phyloP scores from a whole-genome alignment of 2,329 filamentous ascomycete genomes.

The Truncatella angustata region DNA sequence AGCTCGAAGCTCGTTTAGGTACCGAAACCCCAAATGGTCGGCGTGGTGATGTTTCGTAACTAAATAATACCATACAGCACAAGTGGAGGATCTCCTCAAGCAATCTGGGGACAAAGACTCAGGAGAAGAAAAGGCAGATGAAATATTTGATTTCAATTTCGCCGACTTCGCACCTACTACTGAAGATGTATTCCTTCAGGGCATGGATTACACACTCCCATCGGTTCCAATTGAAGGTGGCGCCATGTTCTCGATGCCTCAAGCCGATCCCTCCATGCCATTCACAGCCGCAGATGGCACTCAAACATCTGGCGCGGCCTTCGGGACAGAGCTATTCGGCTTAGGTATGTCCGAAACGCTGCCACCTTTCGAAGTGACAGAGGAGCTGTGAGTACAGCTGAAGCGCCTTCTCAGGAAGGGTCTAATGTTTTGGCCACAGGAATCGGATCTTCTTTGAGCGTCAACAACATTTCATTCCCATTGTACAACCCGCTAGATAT shows the following conservation, averaged over 20 bases:
- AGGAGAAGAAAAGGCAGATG: constrained; percentile 21
- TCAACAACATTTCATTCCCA: constrained; percentile 69
- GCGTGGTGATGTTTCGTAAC: not conserved
- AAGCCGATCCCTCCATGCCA: constrained; percentile 15
- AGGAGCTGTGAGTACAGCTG: constrained; percentile 66
- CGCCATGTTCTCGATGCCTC: constrained; percentile 15
- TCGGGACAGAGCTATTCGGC: constrained; percentile 67
- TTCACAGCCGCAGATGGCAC: constrained; percentile 8
- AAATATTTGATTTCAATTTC: constrained; percentile 20
- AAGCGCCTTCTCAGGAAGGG: not conserved
- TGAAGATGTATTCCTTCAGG: constrained; percentile 25
- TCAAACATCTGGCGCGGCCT: constrained; percentile 28
- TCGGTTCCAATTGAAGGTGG: constrained; percentile 12
- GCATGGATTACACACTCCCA: constrained; percentile 21
- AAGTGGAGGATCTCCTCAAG: constrained; percentile 79
- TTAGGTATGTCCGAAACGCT: constrained; percentile 77
- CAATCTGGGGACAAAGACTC: constrained; percentile 48
- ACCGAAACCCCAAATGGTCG: too few species aligned
- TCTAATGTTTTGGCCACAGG: constrained; percentile 35
- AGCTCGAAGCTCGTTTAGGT: constrained; percentile 85
- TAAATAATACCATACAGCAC: constrained; percentile 50
- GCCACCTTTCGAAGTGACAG: constrained; percentile 74
- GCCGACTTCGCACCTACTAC: constrained; percentile 15
- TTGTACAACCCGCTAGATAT: constrained; percentile 77
- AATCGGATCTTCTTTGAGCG: constrained; percentile 74